Percentiles rank a stretch among this genome's conserved stretches.
These are phyloP conservation scores for Colletotrichum siamense DNA, from an alignment of 2,329 filamentous ascomycete species.

Conservation along the genomic window DNA sequence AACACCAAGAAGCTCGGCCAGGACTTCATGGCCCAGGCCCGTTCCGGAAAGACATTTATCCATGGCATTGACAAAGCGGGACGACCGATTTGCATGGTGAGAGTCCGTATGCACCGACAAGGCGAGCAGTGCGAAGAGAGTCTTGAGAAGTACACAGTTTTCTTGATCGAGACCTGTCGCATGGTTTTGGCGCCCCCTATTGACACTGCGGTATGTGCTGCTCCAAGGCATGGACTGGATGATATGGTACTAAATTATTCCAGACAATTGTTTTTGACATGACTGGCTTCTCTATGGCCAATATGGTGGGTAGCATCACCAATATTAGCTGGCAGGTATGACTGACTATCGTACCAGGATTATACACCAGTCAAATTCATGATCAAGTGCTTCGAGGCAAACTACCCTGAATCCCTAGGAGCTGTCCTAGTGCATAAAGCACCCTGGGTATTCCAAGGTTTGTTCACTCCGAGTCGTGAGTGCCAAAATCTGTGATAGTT, in stretches of 20 bases:
- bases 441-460: constrained; percentile 95
- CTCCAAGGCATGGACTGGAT: not conserved
- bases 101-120: constrained; percentile 80
- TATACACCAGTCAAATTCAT: constrained; percentile 98
- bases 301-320: constrained; percentile 70
- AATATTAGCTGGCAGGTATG: not conserved
- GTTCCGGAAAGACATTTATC: constrained; percentile 91
- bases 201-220: constrained; percentile 84
- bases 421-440: constrained; percentile 93
- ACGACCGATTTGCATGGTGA: constrained; percentile 85
- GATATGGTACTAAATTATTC: not conserved
- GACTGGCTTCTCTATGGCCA: constrained; percentile 90
- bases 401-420: constrained; percentile 93
- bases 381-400: constrained; percentile 99
- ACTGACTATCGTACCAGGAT: constrained; percentile 59
- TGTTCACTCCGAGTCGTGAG: constrained; percentile 31
- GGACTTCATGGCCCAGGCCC: constrained; percentile 83
- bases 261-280: constrained; percentile 95
- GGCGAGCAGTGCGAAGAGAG: constrained; percentile 83
- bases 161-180: constrained; percentile 91
- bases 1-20: constrained; percentile 69
- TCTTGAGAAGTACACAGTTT: constrained; percentile 90
- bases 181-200: constrained; percentile 80
- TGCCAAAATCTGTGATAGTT: not conserved
- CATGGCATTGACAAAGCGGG: constrained; percentile 87